Percentiles rank a stretch among this genome's conserved stretches.
phyloP scores from a whole-genome alignment of 768 basidiomycete species.

The Tremella yokohamensis region DNA sequence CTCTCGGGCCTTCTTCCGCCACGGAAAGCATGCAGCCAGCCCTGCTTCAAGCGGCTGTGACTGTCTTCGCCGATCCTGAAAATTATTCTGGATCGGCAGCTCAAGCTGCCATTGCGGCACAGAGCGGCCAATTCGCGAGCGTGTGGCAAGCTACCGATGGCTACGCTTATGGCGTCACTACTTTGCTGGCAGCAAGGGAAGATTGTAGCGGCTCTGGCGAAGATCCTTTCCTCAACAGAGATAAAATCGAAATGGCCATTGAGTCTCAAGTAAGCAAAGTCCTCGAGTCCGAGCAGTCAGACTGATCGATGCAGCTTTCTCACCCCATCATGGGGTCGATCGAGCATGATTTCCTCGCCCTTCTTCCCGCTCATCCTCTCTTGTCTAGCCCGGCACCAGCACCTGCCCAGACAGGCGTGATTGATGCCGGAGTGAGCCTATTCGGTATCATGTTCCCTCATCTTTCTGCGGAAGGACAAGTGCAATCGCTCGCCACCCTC shows the following conservation, averaged over 20 bases:
- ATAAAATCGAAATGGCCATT: conserved; percentile 74
- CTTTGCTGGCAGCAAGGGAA: conserved; percentile 50
- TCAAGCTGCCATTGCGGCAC: conserved; percentile 75
- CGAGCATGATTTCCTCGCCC: conserved; percentile 76
- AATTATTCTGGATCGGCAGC: conserved; percentile 65
- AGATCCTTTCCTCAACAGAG: conserved; percentile 65
- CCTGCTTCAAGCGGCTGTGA: conserved; percentile 73
- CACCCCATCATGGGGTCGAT: conserved; percentile 76
- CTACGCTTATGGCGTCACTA: conserved; percentile 87
- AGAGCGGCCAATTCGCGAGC: conserved; percentile 74
- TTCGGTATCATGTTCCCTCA: conserved; percentile 74
- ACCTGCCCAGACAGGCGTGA: conserved; percentile 73
- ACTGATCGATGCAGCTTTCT: conserved; percentile 56
- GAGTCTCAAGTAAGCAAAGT: conserved; percentile 64
- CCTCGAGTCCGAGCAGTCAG: background rate
- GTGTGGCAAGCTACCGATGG: conserved; percentile 86
- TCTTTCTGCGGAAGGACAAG: conserved; percentile 61
- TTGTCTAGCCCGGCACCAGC: conserved; percentile 58
- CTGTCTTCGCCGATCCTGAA: conserved; percentile 81
- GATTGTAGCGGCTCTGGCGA: conserved; percentile 37
- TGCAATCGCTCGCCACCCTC: conserved; percentile 49
- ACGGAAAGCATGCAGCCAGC: conserved; percentile 77
- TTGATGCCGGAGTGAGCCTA: conserved; percentile 83
- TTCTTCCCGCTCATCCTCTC: conserved; percentile 55
- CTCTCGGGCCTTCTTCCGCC: conserved; percentile 72